Conservation (phyloP, 108 stramenopile species). For the Cylindrotheca fusiformis region DNA sequence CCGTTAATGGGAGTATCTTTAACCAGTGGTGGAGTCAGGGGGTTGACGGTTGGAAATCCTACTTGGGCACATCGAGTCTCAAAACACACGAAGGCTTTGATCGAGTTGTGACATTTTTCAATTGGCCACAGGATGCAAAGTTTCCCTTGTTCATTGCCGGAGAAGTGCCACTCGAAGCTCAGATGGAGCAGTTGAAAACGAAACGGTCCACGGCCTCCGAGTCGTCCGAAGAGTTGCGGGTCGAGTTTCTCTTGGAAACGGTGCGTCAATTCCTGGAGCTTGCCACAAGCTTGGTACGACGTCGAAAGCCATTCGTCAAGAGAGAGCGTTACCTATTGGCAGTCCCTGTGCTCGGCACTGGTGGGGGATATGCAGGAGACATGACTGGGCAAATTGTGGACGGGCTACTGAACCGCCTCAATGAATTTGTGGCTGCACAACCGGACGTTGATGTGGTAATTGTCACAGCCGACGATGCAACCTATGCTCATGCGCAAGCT, state of each 20-base stretch:
- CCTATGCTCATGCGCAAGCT: constrained; percentile 19
- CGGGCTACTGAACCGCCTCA: not conserved
- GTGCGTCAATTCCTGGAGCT: constrained; percentile 13
- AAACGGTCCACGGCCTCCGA: not conserved
- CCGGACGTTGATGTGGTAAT: constrained; percentile 18
- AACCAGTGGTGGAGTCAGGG: not conserved
- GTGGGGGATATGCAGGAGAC: constrained; percentile 21
- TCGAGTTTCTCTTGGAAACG: constrained; percentile 19
- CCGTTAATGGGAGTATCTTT: not conserved
- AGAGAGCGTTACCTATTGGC: constrained; percentile 27
- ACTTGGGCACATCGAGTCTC: not conserved
- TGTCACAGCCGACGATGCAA: constrained; percentile 19
- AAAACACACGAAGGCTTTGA: not conserved
- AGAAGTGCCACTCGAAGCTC: constrained; percentile 9
- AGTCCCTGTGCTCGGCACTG: constrained; percentile 28
- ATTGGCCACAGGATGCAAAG: constrained; percentile 15
- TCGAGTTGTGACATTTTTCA: not conserved
- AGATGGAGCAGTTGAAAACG: not conserved
- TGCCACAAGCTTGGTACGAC: not conserved
- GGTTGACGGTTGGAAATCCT: not conserved
- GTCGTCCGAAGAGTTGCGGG: constrained; percentile 4
- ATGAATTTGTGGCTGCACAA: constrained; percentile 2
- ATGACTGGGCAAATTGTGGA: constrained; percentile 24
- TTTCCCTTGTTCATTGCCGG: constrained; percentile 12
- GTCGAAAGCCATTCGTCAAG: not conserved